Evolutionary conservation across 345 rosid species (phyloP).

Genomic region (Syzygium jambos): DNA sequence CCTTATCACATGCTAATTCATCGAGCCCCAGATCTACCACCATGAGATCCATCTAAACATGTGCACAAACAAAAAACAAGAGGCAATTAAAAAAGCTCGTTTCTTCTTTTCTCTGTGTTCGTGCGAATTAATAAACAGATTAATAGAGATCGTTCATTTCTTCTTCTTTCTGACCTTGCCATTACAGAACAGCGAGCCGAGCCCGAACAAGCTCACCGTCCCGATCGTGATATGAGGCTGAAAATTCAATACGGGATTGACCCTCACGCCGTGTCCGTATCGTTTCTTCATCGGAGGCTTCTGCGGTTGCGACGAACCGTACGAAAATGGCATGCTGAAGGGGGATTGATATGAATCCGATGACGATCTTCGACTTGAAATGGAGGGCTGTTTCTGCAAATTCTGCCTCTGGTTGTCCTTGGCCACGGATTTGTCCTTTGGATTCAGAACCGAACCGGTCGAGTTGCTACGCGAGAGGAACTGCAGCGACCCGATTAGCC

Average conservation of each 20-base stretch:
- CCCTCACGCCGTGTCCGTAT: slow-evolving; percentile 47
- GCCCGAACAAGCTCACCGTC: slow-evolving; percentile 49
- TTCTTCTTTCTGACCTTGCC: slow-evolving; percentile 60
- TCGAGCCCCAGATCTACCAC: background rate
- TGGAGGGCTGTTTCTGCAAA: slow-evolving; percentile 45
- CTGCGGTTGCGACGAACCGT: slow-evolving; percentile 13
- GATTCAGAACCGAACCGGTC: slow-evolving; percentile 71
- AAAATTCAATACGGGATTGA: slow-evolving; percentile 65
- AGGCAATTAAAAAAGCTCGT: background rate
- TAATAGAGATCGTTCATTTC: slow-evolving; percentile 3
- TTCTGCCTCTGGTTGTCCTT: slow-evolving; percentile 37
- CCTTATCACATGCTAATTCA: background rate
- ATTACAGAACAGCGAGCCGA: slow-evolving; percentile 70
- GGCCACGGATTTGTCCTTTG: slow-evolving; percentile 19
- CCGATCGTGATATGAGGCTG: slow-evolving; percentile 58
- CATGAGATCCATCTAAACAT: background rate
- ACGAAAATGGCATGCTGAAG: slow-evolving; percentile 12
- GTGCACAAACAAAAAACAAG: background rate
- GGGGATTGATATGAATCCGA: slow-evolving; percentile 20
- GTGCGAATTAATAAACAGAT: background rate
- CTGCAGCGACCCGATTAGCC: slow-evolving; percentile 54
- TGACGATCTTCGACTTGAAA: slow-evolving; percentile 29
- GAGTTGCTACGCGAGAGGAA: slow-evolving; percentile 82
- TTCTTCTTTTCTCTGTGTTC: background rate
- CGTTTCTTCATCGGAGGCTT: slow-evolving; percentile 44